A percentile compares a stretch with the other conserved stretches of the same genome.
phyloP scores from a whole-genome alignment of 192 early-diverging fungal genomes.

The Coemansia pectinata region DNA sequence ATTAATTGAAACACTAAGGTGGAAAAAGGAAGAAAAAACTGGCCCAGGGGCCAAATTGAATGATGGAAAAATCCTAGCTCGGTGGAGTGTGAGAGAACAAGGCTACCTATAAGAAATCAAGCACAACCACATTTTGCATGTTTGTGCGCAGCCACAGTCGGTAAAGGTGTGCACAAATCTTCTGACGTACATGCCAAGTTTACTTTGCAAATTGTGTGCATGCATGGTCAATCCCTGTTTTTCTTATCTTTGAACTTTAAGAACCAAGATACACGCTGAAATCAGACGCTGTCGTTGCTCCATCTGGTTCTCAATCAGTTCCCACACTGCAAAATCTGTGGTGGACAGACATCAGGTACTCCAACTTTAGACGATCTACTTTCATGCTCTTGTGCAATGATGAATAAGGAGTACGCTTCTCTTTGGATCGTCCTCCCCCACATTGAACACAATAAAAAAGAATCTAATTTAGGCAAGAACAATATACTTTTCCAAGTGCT shows the following conservation, averaged over 20 bases:
- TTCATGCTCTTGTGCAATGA: neutral
- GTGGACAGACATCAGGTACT: neutral
- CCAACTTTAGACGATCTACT: neutral
- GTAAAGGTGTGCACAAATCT: neutral
- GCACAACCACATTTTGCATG: neutral
- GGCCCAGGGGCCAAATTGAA: neutral
- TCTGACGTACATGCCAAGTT: neutral
- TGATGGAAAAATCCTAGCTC: neutral
- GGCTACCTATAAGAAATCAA: slow-evolving; percentile 3
- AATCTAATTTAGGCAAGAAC: slow-evolving; percentile 55
- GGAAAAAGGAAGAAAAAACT: neutral
- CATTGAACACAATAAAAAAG: neutral
- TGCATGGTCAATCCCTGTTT: neutral
- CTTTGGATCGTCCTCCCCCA: neutral
- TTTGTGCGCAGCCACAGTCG: slow-evolving; percentile 10
- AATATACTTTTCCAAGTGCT: slow-evolving; percentile 85
- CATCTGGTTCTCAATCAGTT: neutral
- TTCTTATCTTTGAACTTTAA: neutral
- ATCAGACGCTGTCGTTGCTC: neutral
- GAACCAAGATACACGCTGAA: neutral
- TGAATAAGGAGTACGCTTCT: neutral
- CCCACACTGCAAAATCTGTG: neutral
- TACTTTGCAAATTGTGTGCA: neutral
- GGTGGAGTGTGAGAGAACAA: neutral
- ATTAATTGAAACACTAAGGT: neutral